Conservation (phyloP, 1,139 yeast species). For the Geotrichum phurueaensis region DNA sequence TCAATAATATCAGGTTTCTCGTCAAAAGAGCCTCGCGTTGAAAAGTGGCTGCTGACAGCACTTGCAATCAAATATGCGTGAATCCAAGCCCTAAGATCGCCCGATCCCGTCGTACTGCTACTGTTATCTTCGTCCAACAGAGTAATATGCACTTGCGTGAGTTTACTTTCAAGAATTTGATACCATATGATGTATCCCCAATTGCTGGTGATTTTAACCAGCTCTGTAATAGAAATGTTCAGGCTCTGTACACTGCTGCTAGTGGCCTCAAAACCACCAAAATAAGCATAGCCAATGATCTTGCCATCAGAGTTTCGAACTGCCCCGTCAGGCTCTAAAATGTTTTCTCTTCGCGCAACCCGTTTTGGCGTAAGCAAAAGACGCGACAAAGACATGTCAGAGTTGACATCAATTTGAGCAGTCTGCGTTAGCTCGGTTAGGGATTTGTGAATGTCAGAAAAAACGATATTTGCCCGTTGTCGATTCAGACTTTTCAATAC, state of each 20-base stretch:
- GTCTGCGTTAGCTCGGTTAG: slow-evolving; percentile 27
- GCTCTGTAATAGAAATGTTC: slow-evolving; percentile 18
- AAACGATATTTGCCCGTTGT: slow-evolving; percentile 34
- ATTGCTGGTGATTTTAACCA: slow-evolving; percentile 5
- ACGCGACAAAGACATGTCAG: slow-evolving; percentile 24
- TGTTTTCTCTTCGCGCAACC: slow-evolving; percentile 30
- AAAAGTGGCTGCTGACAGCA: not conserved
- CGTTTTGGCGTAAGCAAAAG: slow-evolving; percentile 28
- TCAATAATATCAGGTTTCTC: slow-evolving; percentile 5
- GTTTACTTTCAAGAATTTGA: slow-evolving; percentile 6
- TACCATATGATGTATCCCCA: slow-evolving; percentile 26
- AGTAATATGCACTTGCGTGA: slow-evolving; percentile 23
- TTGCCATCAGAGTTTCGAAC: slow-evolving; percentile 27
- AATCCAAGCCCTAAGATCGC: slow-evolving; percentile 32
- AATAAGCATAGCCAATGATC: slow-evolving; percentile 25
- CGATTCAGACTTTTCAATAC: slow-evolving; percentile 34
- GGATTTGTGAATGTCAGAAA: slow-evolving; percentile 29
- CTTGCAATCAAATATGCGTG: slow-evolving; percentile 32
- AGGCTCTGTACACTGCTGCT: not conserved
- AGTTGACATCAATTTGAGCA: slow-evolving; percentile 20
- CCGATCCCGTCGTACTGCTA: slow-evolving; percentile 17
- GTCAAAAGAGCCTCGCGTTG: not conserved
- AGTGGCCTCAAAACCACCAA: slow-evolving; percentile 22
- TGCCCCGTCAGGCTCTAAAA: slow-evolving; percentile 32
- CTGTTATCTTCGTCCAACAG: slow-evolving; percentile 16